Percentiles rank a stretch among this genome's conserved stretches.
Evolutionary conservation across 768 basidiomycete genomes (phyloP).

Genomic region (Calvatia gigantea): DNA sequence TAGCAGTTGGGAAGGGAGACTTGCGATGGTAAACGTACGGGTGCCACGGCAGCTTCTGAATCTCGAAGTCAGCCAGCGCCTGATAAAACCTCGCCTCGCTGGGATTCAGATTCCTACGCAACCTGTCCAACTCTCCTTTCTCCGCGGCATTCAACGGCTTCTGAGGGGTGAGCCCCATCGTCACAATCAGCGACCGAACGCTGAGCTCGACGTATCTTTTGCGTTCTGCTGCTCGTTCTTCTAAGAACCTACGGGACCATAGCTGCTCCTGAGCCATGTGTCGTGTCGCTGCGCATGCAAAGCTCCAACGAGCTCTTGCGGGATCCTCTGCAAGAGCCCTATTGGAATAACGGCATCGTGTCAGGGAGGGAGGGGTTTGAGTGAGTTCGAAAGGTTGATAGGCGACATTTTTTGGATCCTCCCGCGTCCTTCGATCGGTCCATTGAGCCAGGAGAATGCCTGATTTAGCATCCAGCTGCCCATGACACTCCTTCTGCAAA

Average conservation of each 20-base stretch:
- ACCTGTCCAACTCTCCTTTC: slow-evolving; percentile 25
- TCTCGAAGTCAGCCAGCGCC: slow-evolving; percentile 28
- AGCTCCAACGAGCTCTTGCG: slow-evolving; percentile 28
- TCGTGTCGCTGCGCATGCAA: slow-evolving; percentile 25
- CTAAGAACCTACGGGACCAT: slow-evolving; percentile 29
- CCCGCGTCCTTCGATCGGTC: slow-evolving; percentile 20
- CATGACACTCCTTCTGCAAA: slow-evolving; percentile 21
- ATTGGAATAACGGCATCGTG: slow-evolving; percentile 26
- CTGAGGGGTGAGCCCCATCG: slow-evolving; percentile 28
- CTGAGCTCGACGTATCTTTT: slow-evolving; percentile 29
- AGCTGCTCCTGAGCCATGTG: slow-evolving; percentile 27
- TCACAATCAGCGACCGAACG: slow-evolving; percentile 24
- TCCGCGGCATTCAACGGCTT: slow-evolving; percentile 23
- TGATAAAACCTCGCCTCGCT: slow-evolving; percentile 32
- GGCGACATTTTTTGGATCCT: slow-evolving; percentile 20
- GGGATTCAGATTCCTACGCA: slow-evolving; percentile 27
- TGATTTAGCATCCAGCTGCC: slow-evolving; percentile 17
- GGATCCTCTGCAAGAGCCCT: slow-evolving; percentile 25
- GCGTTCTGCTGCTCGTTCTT: slow-evolving; percentile 26
- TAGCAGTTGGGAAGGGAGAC: not conserved
- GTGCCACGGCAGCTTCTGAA: slow-evolving; percentile 31
- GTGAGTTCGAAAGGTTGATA: slow-evolving; percentile 22
- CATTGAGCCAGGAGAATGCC: slow-evolving; percentile 19
- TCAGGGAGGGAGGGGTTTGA: slow-evolving; percentile 24
- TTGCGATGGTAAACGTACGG: slow-evolving; percentile 20